Evolutionary conservation across 345 rosid genomes (phyloP), one percentile per base, ranked within the genome.

Genomic region (Hypericum androsaemum): DNA sequence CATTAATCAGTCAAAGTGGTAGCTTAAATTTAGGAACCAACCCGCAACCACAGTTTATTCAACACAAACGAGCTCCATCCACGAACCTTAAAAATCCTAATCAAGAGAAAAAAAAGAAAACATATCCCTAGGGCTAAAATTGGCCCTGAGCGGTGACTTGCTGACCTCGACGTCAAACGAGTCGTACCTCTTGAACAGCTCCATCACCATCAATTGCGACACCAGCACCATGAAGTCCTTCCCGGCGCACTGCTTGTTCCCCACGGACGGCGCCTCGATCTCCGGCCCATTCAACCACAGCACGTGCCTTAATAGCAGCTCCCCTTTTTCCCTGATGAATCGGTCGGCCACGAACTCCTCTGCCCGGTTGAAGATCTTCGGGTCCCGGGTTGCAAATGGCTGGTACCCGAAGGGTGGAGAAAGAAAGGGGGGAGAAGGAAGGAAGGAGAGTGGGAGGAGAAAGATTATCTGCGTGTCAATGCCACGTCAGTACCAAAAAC

Each of bases 271-370:
- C 12, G 28, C 54, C 74, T 78, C 80, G 0, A 79, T 81, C 78
- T 92, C 84, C 0, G 84, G 86, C 5, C 98, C 98, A 7, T 92
- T 92, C 0, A 96, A 92, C 98, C 98, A 92, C n/a, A 92, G 44
- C 63, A 92, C 83, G 62, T 92, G 67, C 67, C 56, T 37, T 49
- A 87, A 57, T 64, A 83, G 13, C 72, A 41, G 69, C 79, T 82
- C 89, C 8, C 96, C 96, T 35, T 22, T 4, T 22, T 78, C 86
- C 0, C 95, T 89, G 0, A 79, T 66, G 61, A 87, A 90, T 38
- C 98, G 57, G 13, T 81, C 98, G 22, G 92, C 58, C 10, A 87
- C 77, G 62, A 84, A 90, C 74, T 90, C 86, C 43, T 84, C 89
- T 9, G 92, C 60, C 22, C 71, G 43, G 1, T 77, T 77, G 56